Percentiles rank a stretch among this genome's conserved stretches.
Conservation (phyloP, 257 asterid species). For the Nyctanthes arbortristis region DNA sequence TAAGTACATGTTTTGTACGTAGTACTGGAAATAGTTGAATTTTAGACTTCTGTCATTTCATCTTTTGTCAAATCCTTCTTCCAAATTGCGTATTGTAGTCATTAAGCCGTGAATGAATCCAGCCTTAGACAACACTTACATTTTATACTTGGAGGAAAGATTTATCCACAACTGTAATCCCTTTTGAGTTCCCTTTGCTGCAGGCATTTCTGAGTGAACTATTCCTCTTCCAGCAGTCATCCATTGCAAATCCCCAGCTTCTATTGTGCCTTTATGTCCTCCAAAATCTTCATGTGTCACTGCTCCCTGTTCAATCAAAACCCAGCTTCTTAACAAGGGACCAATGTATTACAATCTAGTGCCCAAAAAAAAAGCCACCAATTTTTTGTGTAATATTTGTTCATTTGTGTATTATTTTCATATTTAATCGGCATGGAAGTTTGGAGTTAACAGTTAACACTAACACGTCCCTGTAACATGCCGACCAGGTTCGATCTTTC, state of each 20-base stretch:
- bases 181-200: constrained; percentile 67
- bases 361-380: too few species aligned
- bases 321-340: not conserved
- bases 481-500: not conserved
- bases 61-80: too few species aligned
- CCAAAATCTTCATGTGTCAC: constrained; percentile 80
- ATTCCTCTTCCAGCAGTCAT: constrained; percentile 98
- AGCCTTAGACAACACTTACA: constrained; percentile 41
- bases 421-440: too few species aligned
- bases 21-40: not conserved
- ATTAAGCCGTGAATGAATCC: too few species aligned
- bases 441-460: too few species aligned
- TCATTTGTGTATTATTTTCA: too few species aligned
- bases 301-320: constrained; percentile 52
- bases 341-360: not conserved
- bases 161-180: constrained; percentile 93
- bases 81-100: too few species aligned
- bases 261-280: constrained; percentile 80
- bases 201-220: constrained; percentile 96
- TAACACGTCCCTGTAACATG: too few species aligned
- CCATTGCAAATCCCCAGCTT: constrained; percentile 92
- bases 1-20: not conserved
- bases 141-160: constrained; percentile 69
- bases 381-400: too few species aligned
- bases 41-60: not conserved